These are phyloP conservation scores for Diaporthe citriasiana DNA, from an alignment of 2,329 filamentous ascomycete species.

Conservation along the genomic window DNA sequence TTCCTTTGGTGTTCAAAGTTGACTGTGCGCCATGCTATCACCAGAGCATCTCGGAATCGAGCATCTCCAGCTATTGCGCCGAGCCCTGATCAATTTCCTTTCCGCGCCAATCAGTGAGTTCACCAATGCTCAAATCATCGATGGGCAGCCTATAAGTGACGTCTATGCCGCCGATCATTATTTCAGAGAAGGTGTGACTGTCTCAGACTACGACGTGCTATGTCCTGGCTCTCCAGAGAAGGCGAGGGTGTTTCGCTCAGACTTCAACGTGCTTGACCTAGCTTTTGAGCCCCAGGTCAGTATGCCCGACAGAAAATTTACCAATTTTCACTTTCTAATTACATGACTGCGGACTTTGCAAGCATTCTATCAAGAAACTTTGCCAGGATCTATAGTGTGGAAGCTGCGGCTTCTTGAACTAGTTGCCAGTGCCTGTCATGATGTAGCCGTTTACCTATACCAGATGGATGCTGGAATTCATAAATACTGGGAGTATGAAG, in stretches of 20 bases:
- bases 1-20: slow-evolving; percentile 1
- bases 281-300: not conserved
- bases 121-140: slow-evolving; percentile 7
- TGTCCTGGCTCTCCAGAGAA: slow-evolving; percentile 9
- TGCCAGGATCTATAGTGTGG: not conserved
- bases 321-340: not conserved
- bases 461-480: slow-evolving; percentile 11
- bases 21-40: not conserved
- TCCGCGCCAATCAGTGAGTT: not conserved
- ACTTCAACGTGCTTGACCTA: not conserved
- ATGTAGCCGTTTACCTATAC: slow-evolving; percentile 12
- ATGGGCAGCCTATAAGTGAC: not conserved
- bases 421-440: slow-evolving; percentile 2
- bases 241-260: not conserved
- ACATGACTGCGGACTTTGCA: not conserved
- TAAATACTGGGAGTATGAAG: slow-evolving; percentile 7
- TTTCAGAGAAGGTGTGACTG: not conserved
- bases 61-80: no score
- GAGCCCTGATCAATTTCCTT: not conserved
- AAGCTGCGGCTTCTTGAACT: slow-evolving; percentile 18
- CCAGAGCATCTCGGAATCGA: not conserved
- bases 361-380: slow-evolving; percentile 8
- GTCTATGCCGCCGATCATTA: slow-evolving; percentile 4
- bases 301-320: not conserved
- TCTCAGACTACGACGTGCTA: not conserved